Evolutionary conservation across 1,284 basidiomycete species (phyloP), one percentile per base, ranked within the genome.

Genomic region (Ustilago xerochloae): DNA sequence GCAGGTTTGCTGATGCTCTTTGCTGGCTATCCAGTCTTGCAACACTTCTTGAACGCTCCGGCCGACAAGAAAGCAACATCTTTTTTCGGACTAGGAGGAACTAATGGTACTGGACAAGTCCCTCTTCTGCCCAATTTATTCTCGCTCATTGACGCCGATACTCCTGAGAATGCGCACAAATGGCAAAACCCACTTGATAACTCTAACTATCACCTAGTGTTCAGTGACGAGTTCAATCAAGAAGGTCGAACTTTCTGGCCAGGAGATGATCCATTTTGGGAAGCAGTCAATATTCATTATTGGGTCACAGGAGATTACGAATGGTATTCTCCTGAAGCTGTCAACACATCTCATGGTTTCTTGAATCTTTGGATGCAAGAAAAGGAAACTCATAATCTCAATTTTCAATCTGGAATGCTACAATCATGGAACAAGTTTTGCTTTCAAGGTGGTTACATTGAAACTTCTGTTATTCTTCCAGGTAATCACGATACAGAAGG

Each of bases 181-280:
- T 76, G 70, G 66, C 72, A 45, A 4, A 52, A 64, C 24, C 67
- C 67, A 0, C 1, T 50, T 2, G 62, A 68, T 26, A 51, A 32
- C 0, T 46, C 39, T 4, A 45, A 35, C 16, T 81, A 77, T 46
- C 74, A 84, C 22, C 88, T 97, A 16, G 90, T 93, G 4, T 81
- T 81, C 20, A 66, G 60, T 60, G 94, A 97, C 85, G 94, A 98
- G 85, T 81, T 81, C 61, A 90, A 94, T 52, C 86, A 79, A 4
- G 90, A 91, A 29, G 93, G 93, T 6, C 76, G 88, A 32, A 86
- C 85, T 0, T 89, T 89, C 70, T 81, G 72, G 71, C 77, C 79
- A 1, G 78, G 78, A 13, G 80, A 81, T 43, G 80, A 81, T 51
- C 80, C 80, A 8, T 82, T 76, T 59, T 82, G 80, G 79, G 71